Evolutionary conservation across 768 basidiomycete genomes (phyloP).

Genomic region (Phaffia tasmanica): DNA sequence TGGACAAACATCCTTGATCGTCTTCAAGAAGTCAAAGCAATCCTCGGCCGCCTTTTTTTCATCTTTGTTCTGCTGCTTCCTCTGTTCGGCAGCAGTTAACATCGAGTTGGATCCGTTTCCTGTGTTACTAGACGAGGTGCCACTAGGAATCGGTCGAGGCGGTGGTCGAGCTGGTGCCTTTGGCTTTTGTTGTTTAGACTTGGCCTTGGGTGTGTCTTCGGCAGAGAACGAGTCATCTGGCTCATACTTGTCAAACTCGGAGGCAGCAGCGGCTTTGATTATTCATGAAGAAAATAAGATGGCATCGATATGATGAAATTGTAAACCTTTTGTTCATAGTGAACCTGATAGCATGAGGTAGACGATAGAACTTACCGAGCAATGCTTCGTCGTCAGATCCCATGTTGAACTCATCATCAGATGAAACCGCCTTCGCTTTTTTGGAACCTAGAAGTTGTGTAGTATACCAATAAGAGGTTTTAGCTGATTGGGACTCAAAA

Average conservation of each 20-base stretch:
- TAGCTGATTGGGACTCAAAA: background rate
- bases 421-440: background rate
- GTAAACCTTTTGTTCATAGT: background rate
- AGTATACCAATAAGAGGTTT: background rate
- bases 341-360: background rate
- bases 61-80: conserved; percentile 62
- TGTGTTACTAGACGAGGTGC: conserved; percentile 26
- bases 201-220: conserved; percentile 2
- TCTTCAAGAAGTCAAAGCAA: conserved; percentile 30
- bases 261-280: conserved; percentile 15
- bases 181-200: background rate
- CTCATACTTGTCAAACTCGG: conserved; percentile 9
- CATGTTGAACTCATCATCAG: conserved; percentile 17
- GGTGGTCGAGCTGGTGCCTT: conserved; percentile 15
- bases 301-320: too few species aligned
- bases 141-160: conserved; percentile 28
- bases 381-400: conserved; percentile 17
- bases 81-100: conserved; percentile 71
- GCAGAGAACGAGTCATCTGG: conserved; percentile 10
- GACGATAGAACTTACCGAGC: conserved; percentile 15
- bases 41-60: conserved; percentile 66
- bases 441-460: background rate
- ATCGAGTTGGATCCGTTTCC: conserved; percentile 41
- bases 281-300: background rate
- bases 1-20: conserved; percentile 30